phyloP scores from a whole-genome alignment of 148 eudicot species.

The Tetragonia tetragonoides region DNA sequence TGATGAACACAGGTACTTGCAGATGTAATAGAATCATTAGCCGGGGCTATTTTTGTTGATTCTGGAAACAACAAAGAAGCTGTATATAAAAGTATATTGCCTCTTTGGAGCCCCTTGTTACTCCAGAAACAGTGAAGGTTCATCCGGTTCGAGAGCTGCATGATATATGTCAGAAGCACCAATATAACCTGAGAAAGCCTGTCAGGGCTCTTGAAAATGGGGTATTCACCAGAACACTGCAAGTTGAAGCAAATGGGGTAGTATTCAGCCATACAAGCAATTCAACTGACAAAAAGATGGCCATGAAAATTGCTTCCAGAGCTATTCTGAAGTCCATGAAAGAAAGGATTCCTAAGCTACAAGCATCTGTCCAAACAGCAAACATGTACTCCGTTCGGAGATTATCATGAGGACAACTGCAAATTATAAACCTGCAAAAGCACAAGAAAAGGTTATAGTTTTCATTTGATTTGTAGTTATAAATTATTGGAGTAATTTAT shows the following conservation, averaged over 20 bases:
- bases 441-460: too few species aligned
- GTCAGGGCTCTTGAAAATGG: conserved; percentile 33
- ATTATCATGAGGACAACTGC: background rate
- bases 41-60: conserved; percentile 82
- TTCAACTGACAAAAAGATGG: conserved; percentile 43
- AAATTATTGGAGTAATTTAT: too few species aligned
- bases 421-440: too few species aligned
- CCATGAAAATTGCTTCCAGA: conserved; percentile 53
- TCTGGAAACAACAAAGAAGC: conserved; percentile 57
- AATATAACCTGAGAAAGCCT: conserved; percentile 29
- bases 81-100: conserved; percentile 55
- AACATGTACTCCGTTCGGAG: background rate
- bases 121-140: conserved; percentile 62
- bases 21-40: conserved; percentile 83
- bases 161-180: conserved; percentile 47
- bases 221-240: conserved; percentile 36
- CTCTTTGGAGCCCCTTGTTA: conserved; percentile 73
- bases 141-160: conserved; percentile 66
- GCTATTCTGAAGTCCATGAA: conserved; percentile 53
- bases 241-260: conserved; percentile 63
- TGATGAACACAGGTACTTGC: conserved; percentile 61
- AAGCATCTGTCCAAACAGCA: background rate
- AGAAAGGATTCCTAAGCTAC: conserved; percentile 23
- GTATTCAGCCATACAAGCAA: conserved; percentile 32
- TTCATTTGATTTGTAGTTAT: too few species aligned